A percentile compares a stretch with the other conserved stretches of the same genome.
Evolutionary conservation across 1,139 yeast genomes (phyloP).

Genomic region (Candida mesenterica): DNA sequence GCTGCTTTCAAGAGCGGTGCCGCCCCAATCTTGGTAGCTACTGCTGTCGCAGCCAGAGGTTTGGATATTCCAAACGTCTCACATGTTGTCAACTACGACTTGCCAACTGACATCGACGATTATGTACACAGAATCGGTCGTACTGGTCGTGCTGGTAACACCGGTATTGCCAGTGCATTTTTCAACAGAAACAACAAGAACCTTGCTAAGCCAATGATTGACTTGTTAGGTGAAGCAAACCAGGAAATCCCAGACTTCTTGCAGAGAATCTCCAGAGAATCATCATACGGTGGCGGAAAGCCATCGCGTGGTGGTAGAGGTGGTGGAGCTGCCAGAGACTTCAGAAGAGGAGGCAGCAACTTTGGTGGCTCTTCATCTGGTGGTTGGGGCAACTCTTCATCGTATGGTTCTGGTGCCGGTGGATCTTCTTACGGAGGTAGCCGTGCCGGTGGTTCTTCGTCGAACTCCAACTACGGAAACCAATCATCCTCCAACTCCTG

Average conservation of each 20-base stretch:
- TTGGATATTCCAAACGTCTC: slow-evolving; percentile 98
- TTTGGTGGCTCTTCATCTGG: slow-evolving; percentile 27
- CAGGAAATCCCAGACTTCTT: slow-evolving; percentile 95
- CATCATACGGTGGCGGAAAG: slow-evolving; percentile 54
- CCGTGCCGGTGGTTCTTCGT: slow-evolving; percentile 20
- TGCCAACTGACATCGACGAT: slow-evolving; percentile 96
- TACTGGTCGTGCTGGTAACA: slow-evolving; percentile 99
- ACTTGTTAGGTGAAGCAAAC: slow-evolving; percentile 89
- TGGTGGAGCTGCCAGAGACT: slow-evolving; percentile 53
- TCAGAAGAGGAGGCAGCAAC: slow-evolving; percentile 47
- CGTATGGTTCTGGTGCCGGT: slow-evolving; percentile 17
- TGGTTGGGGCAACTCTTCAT: slow-evolving; percentile 25
- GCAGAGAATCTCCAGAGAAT: slow-evolving; percentile 76
- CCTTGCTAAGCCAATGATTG: slow-evolving; percentile 83
- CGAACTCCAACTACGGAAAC: slow-evolving; percentile 28
- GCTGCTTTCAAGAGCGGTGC: slow-evolving; percentile 83
- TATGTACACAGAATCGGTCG: slow-evolving; percentile 99
- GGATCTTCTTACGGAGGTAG: slow-evolving; percentile 20
- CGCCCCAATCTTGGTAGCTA: slow-evolving; percentile 93
- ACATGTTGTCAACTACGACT: slow-evolving; percentile 94
- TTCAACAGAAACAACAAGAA: slow-evolving; percentile 94
- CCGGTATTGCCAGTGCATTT: slow-evolving; percentile 97
- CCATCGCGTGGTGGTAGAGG: slow-evolving; percentile 51
- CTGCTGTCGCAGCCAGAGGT: slow-evolving; percentile 99
- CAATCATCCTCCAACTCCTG: slow-evolving; percentile 36